Percentiles rank a stretch among this genome's conserved stretches.
These are phyloP conservation scores for Petunia hybrid DNA, from an alignment of 305 asterid genomes.

Conservation along the genomic window DNA sequence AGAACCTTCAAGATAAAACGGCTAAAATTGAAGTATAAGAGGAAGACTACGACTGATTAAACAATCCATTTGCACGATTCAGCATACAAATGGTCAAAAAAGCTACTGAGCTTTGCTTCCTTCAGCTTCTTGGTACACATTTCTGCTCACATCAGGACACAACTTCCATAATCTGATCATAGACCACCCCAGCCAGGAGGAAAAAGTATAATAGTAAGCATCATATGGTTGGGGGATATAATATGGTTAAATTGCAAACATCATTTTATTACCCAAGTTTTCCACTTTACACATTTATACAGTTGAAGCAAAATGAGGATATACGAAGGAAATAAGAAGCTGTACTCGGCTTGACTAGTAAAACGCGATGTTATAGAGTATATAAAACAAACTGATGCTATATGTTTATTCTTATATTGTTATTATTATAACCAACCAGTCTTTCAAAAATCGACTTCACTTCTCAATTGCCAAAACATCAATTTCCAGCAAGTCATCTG, in stretches of 20 bases:
- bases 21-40: slow-evolving; percentile 7
- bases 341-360: slow-evolving; percentile 15
- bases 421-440: slow-evolving; percentile 10
- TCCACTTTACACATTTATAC: slow-evolving; percentile 16
- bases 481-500: slow-evolving; percentile 18
- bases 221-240: not conserved
- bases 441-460: not conserved
- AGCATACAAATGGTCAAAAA: slow-evolving; percentile 3
- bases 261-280: not conserved
- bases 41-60: not conserved
- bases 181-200: slow-evolving; percentile 17
- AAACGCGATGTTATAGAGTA: not conserved
- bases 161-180: slow-evolving; percentile 16
- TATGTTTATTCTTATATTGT: not conserved
- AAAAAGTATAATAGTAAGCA: not conserved
- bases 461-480: slow-evolving; percentile 18
- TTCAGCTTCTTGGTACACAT: slow-evolving; percentile 28
- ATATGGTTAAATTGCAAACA: not conserved
- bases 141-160: slow-evolving; percentile 12
- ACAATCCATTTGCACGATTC: not conserved
- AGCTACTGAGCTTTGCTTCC: not conserved
- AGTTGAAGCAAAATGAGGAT: slow-evolving; percentile 10
- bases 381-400: not conserved
- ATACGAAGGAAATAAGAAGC: slow-evolving; percentile 6
- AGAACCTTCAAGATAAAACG: slow-evolving; percentile 19